Percentiles rank a stretch among this genome's conserved stretches.
These are phyloP conservation scores for Musa itinerans DNA, from an alignment of 176 grass and related monocot genomes.

Conservation along the genomic window DNA sequence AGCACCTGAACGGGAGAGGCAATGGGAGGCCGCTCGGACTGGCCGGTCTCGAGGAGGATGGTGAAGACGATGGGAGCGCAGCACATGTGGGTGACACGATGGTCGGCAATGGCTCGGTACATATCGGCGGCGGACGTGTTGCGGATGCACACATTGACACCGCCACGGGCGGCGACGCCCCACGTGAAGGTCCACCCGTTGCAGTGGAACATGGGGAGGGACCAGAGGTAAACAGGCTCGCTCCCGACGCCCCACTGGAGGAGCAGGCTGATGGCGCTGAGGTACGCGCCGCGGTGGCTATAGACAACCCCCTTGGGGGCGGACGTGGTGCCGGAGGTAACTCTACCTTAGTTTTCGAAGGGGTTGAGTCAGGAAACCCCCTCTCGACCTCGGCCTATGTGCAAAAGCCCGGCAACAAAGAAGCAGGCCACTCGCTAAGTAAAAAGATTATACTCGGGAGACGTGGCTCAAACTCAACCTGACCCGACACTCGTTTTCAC, in stretches of 20 bases:
- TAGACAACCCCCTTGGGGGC: constrained; percentile 63
- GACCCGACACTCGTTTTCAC: too few relatives aligned
- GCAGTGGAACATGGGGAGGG: constrained; percentile 85
- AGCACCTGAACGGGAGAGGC: constrained; percentile 28
- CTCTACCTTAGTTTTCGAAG: too few relatives aligned
- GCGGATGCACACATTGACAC: constrained; percentile 58
- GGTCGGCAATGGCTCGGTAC: constrained; percentile 37
- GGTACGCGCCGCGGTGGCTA: constrained; percentile 63
- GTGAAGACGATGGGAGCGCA: constrained; percentile 58
- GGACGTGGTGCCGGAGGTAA: constrained; percentile 38
- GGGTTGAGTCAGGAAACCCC: too few relatives aligned
- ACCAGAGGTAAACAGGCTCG: constrained; percentile 67
- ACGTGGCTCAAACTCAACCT: too few relatives aligned
- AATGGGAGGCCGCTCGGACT: neutral
- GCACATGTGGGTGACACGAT: constrained; percentile 62
- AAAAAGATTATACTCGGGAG: too few relatives aligned
- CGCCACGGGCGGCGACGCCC: constrained; percentile 61
- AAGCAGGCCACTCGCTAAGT: too few relatives aligned
- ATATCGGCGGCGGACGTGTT: constrained; percentile 27
- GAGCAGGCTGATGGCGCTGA: constrained; percentile 41
- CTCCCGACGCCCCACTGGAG: constrained; percentile 41
- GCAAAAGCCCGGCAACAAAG: too few relatives aligned
- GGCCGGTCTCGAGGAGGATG: constrained; percentile 41
- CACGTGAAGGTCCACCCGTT: constrained; percentile 80
- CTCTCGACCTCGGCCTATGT: too few relatives aligned